Conservation (phyloP, 164 flowering plant genomes). For the Stephania japonica region DNA sequence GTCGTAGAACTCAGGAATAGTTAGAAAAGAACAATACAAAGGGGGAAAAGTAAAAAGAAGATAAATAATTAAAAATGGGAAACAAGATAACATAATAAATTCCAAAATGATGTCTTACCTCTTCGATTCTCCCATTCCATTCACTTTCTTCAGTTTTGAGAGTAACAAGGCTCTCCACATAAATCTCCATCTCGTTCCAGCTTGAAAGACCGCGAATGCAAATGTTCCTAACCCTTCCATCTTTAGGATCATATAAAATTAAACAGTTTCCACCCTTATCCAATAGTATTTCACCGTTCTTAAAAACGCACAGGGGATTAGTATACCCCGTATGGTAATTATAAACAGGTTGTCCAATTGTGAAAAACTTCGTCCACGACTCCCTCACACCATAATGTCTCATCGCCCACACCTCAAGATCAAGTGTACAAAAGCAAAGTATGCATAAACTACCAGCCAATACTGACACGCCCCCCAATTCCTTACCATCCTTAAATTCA, state of each 20-base stretch:
- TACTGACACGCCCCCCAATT: neutral
- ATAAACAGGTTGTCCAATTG: neutral
- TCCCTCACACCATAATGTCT: slow-evolving; percentile 5
- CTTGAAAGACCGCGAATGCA: slow-evolving; percentile 1
- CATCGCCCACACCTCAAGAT: slow-evolving; percentile 4
- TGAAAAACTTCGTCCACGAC: neutral
- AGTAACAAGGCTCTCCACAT: slow-evolving; percentile 6
- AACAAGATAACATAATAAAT: neutral
- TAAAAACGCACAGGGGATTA: neutral
- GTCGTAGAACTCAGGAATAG: neutral
- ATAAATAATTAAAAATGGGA: neutral
- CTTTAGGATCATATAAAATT: slow-evolving; percentile 2
- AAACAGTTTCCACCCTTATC: neutral
- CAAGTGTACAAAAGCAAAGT: neutral
- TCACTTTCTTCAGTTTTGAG: neutral
- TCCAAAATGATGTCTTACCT: neutral
- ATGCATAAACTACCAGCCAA: neutral
- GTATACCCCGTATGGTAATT: neutral
- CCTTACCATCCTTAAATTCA: neutral
- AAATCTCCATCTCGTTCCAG: neutral
- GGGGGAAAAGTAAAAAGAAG: neutral
- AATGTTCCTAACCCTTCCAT: neutral
- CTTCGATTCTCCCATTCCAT: neutral
- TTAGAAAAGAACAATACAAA: too few species aligned
- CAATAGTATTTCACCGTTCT: neutral